A percentile compares a stretch with the other conserved stretches of the same genome.
phyloP scores from a whole-genome alignment of 805 yeast genomes.

The Yamadazyma akitaensis region DNA sequence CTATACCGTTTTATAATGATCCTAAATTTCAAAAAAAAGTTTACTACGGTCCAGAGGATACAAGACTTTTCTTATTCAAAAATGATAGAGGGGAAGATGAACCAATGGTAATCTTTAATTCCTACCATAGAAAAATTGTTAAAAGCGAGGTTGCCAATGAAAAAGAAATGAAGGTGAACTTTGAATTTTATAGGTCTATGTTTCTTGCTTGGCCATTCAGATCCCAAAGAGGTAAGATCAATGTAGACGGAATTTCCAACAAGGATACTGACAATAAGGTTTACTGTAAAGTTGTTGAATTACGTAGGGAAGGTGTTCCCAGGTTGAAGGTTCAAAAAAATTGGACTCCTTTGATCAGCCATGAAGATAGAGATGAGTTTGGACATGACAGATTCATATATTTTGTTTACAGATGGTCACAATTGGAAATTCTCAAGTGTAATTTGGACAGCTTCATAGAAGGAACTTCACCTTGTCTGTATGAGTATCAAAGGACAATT shows the following conservation, averaged over 20 bases:
- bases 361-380: constrained; percentile 16
- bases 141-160: constrained; percentile 9
- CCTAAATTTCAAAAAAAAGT: constrained; percentile 17
- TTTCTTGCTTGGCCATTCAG: constrained; percentile 33
- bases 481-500: constrained; percentile 11
- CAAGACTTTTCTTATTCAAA: constrained; percentile 38
- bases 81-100: constrained; percentile 37
- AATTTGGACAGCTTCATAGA: constrained; percentile 12
- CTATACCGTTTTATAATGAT: constrained; percentile 31
- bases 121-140: constrained; percentile 18
- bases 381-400: constrained; percentile 28
- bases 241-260: constrained; percentile 21
- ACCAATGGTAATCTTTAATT: constrained; percentile 46
- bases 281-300: constrained; percentile 21
- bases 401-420: constrained; percentile 32
- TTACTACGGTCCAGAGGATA: constrained; percentile 48
- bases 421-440: constrained; percentile 15
- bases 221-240: constrained; percentile 22
- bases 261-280: constrained; percentile 12
- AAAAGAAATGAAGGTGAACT: constrained; percentile 18
- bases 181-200: constrained; percentile 24
- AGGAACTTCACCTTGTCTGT: constrained; percentile 12
- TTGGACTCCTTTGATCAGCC: constrained; percentile 40
- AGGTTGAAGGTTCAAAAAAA: constrained; percentile 26
- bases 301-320: constrained; percentile 12